Base-by-base conservation (phyloP, 805 yeast genomes). In the Kazachstania kunashirensis region DNA sequence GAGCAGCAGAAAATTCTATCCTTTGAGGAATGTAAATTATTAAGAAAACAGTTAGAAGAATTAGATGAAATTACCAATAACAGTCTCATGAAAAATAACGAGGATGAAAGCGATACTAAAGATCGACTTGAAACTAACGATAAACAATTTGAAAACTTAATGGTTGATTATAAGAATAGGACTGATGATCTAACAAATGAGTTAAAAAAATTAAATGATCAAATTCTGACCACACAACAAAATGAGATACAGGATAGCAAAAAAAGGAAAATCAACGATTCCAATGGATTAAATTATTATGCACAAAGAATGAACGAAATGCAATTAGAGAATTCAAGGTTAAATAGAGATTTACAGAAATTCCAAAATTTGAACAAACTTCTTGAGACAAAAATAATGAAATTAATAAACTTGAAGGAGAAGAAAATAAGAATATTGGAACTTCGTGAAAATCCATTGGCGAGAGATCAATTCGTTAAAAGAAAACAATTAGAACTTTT, bases 371-470 rank as follows among this genome's bases (percentile, higher is more conserved):
- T 65, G 26, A 52, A 64, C 3, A 52, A 51, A 4, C 42, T 56
- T 1, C 48, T 73, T 28, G 57, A 64, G 9, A 56, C 59, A 13
- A 70, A 69, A 34, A 34, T 66, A 11, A 55, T 62, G 25, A 49
- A 61, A 2, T 43, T 62, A 12, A 54, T 59, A 23, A 49, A 50
- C 3, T 41, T 62, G 20, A 62, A 63, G 30, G 63, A 59, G 31
- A 63, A 62, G 27, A 65, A 63, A 34, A 45, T 67, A 2, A 68
- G 77, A 35, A 66, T 84, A 2, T 54, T 84, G 11, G 81, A 81
- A 53, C 57, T 82, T 39, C 67, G 78, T 31, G 68, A 73, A 23
- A 83, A 79, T 52, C 94, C 94, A 2, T 67, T 77, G 11, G 38
- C 67, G 2, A 65, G 64, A 12, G 79, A 79, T 44, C 88, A 83